A percentile compares a stretch with the other conserved stretches of the same genome.
Evolutionary conservation across 2,329 filamentous ascomycete species (phyloP).

Genomic region (Arachnomyces sp.): DNA sequence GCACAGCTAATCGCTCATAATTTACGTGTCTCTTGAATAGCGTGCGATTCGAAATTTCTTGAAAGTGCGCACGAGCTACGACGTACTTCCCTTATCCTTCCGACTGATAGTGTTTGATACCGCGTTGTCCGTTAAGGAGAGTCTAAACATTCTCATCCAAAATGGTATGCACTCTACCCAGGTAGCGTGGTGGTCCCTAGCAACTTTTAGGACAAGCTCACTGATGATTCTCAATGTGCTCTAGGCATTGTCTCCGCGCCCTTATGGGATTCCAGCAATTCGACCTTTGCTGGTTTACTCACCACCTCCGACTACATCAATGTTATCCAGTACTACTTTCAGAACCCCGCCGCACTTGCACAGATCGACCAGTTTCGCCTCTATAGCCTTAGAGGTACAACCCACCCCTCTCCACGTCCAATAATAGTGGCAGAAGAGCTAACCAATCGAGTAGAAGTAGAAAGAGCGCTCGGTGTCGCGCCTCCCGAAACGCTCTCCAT

Average conservation of each 20-base stretch:
- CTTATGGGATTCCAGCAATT: slow-evolving; percentile 89
- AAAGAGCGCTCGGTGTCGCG: slow-evolving; percentile 81
- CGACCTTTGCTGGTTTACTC: slow-evolving; percentile 85
- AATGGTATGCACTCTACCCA: slow-evolving; percentile 55
- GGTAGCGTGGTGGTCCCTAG: background rate
- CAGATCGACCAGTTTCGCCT: slow-evolving; percentile 90
- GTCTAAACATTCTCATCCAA: slow-evolving; percentile 86
- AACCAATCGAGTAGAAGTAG: slow-evolving; percentile 60
- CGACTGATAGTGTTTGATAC: slow-evolving; percentile 94
- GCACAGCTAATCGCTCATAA: slow-evolving; percentile 6
- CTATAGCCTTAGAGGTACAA: slow-evolving; percentile 76
- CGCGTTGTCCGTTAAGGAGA: slow-evolving; percentile 91
- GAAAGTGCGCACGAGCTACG: slow-evolving; percentile 92
- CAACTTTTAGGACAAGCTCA: slow-evolving; percentile 2
- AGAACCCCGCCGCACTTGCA: slow-evolving; percentile 81
- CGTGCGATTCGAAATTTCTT: slow-evolving; percentile 90
- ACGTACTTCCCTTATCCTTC: slow-evolving; percentile 92
- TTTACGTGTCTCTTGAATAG: slow-evolving; percentile 39
- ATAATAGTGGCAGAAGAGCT: slow-evolving; percentile 11
- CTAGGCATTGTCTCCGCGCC: slow-evolving; percentile 98
- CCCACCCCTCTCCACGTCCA: slow-evolving; percentile 2
- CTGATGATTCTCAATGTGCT: slow-evolving; percentile 16
- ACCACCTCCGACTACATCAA: slow-evolving; percentile 98
- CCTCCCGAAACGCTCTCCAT: slow-evolving; percentile 96
- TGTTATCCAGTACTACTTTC: slow-evolving; percentile 97